Percentiles rank a stretch among this genome's conserved stretches.
Evolutionary conservation across 352 stramenopile genomes (phyloP).

Genomic region (Phytophthora podocarpi): DNA sequence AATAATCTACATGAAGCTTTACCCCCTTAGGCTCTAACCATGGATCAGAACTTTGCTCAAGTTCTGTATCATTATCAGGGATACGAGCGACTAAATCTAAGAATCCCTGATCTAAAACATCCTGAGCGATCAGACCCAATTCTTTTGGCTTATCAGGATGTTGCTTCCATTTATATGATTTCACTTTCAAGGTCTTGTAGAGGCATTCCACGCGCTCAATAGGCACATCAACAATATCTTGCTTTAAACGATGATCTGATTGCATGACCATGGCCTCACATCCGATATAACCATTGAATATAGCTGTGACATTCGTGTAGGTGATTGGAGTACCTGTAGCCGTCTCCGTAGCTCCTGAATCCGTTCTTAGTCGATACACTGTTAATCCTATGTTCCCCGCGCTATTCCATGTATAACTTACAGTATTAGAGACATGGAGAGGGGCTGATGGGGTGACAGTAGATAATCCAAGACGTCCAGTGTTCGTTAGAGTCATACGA

Average conservation of each 20-base stretch:
- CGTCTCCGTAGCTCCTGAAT: background rate
- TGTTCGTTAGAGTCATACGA: background rate
- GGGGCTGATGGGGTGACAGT: background rate
- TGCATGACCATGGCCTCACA: constrained; percentile 10
- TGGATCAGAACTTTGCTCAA: background rate
- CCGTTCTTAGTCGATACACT: background rate
- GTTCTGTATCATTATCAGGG: too few species aligned
- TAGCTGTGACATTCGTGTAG: background rate
- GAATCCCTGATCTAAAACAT: constrained; percentile 6
- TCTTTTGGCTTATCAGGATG: constrained; percentile 10
- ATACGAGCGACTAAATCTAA: constrained; percentile 10
- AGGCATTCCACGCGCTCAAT: background rate
- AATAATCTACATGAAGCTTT: constrained; percentile 4
- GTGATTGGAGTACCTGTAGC: constrained; percentile 1
- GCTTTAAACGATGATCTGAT: constrained; percentile 5
- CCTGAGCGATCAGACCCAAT: constrained; percentile 14
- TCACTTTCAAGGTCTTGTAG: constrained; percentile 1
- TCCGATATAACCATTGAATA: constrained; percentile 11
- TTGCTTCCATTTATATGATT: constrained; percentile 15
- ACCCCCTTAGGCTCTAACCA: background rate
- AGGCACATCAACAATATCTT: constrained; percentile 1
- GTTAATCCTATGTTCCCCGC: background rate
- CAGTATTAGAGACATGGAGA: background rate
- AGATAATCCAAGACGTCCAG: background rate
- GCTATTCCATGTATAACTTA: background rate